A percentile compares a stretch with the other conserved stretches of the same genome.
These are phyloP conservation scores for Phytopythium kandeliae DNA, from an alignment of 352 stramenopile species.

Conservation along the genomic window DNA sequence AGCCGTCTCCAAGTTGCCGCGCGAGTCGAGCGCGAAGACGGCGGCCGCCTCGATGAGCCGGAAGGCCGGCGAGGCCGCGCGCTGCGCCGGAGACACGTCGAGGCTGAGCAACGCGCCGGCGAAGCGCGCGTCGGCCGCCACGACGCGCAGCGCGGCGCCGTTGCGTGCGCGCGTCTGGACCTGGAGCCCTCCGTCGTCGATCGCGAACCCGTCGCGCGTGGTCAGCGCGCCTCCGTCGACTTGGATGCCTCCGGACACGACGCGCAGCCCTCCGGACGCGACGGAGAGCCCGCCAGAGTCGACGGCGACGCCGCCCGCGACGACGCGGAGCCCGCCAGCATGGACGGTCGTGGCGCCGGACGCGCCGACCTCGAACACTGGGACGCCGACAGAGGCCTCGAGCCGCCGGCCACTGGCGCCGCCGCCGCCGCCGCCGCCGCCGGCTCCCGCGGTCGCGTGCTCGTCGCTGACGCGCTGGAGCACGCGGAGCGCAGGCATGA, in stretches of 20 bases:
- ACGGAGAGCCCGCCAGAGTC: constrained; percentile 56
- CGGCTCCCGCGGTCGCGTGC: constrained; percentile 6
- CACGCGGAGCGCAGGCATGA: constrained; percentile 13
- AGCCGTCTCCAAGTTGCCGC: constrained; percentile 34
- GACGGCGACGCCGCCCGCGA: constrained; percentile 44
- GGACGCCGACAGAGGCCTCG: constrained; percentile 9
- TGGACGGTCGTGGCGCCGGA: constrained; percentile 49
- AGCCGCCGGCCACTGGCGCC: constrained; percentile 4
- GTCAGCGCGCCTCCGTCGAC: constrained; percentile 49
- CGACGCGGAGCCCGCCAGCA: constrained; percentile 42
- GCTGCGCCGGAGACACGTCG: constrained; percentile 21
- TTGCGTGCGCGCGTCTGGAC: constrained; percentile 44
- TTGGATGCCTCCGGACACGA: constrained; percentile 48
- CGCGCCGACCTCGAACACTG: constrained; percentile 52
- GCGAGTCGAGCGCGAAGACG: constrained; percentile 42
- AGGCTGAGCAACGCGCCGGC: constrained; percentile 47
- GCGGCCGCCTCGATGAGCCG: constrained; percentile 37
- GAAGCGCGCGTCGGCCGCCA: constrained; percentile 43
- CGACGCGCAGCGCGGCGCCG: constrained; percentile 31
- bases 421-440: too few species aligned
- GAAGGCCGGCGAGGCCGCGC: constrained; percentile 19
- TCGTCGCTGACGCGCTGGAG: constrained; percentile 15
- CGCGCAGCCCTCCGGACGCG: constrained; percentile 42
- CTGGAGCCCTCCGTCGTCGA: constrained; percentile 52
- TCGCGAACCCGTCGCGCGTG: constrained; percentile 45